Percentiles rank a stretch among this genome's conserved stretches.
phyloP scores from a whole-genome alignment of 768 basidiomycete species.

The Suillus subalutaceus region DNA sequence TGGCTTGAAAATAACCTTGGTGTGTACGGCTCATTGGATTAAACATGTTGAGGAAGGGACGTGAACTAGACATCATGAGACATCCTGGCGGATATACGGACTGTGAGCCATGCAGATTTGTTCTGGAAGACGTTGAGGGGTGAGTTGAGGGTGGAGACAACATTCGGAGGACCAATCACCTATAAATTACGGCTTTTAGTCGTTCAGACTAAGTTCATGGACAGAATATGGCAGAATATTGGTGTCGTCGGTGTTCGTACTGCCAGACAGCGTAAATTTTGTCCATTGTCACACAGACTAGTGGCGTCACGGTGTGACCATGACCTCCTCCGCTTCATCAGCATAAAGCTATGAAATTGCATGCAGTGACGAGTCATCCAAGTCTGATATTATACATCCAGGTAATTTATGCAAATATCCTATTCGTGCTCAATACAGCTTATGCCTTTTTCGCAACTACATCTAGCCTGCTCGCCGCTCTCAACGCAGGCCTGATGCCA shows the following conservation, averaged over 20 bases:
- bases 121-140: conserved; percentile 24
- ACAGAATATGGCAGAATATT: conserved; percentile 14
- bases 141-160: conserved; percentile 15
- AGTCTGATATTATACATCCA: conserved; percentile 12
- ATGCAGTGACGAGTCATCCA: background rate
- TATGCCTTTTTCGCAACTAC: conserved; percentile 16
- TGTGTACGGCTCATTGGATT: conserved; percentile 78
- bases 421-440: background rate
- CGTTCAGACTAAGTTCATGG: conserved; percentile 14
- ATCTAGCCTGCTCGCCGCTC: conserved; percentile 67
- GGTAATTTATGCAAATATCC: background rate
- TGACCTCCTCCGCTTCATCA: background rate
- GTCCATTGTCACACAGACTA: conserved; percentile 7
- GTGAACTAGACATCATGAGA: conserved; percentile 54
- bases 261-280: conserved; percentile 5
- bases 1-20: conserved; percentile 76
- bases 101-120: conserved; percentile 28
- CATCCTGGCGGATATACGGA: conserved; percentile 28
- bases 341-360: background rate
- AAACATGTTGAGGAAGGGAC: conserved; percentile 80
- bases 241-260: conserved; percentile 15
- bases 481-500: conserved; percentile 85
- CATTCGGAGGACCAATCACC: conserved; percentile 1
- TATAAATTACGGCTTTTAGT: background rate
- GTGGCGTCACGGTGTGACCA: conserved; percentile 28